Base-by-base conservation (phyloP, 2,329 filamentous ascomycete species). In the Leptographium radiaticola region DNA sequence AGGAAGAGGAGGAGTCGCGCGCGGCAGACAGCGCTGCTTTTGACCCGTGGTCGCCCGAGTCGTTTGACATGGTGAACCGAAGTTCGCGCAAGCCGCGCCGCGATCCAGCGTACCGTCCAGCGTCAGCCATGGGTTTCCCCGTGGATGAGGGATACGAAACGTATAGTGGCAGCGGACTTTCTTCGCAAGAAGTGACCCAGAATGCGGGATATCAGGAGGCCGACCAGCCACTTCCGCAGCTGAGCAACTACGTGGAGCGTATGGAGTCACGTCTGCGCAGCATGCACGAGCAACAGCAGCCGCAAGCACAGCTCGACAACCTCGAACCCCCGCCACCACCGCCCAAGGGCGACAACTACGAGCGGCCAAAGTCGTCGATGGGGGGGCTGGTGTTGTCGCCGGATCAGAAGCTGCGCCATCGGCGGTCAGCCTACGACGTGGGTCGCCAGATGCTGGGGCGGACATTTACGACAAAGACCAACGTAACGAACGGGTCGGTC, bases 41-140 rank as follows among this genome's bases (percentile, higher is more conserved):
- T 10, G 81, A 89, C 63, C 84, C 89, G 6, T 98, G 93, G 93
- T 93, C 89, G 0, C 89, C 89, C 0, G 90, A 95, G 62, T 87
- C 84, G 9, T 96, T 94, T 62, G 84, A 79, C 54, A 69, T 79
- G 65, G 68, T 77, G 4, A 68, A 70, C 45, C 70, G 69, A 48
- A 66, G 66, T n/a, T 71, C 70, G 18, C 65, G 62, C 48, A 69
- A 59, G 39, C 66, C 65, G 57, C 44, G 33, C 16, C 12, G 42
- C 30, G 33, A 49, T 7, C 36, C 9, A 30, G 38, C 13, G 9
- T 55, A 62, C 18, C 74, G 84, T 40, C 84, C 89, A 0, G 76
- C 87, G 59, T 93, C 89, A 5, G 85, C 89, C 0, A 75, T 88
- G 63, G 89, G 86, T 1, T 77, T 89, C 3, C 72, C 65, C 2